Evolutionary conservation across 2,329 filamentous ascomycete species (phyloP), one percentile per base, ranked within the genome.

Genomic region (Fusarium sp.): DNA sequence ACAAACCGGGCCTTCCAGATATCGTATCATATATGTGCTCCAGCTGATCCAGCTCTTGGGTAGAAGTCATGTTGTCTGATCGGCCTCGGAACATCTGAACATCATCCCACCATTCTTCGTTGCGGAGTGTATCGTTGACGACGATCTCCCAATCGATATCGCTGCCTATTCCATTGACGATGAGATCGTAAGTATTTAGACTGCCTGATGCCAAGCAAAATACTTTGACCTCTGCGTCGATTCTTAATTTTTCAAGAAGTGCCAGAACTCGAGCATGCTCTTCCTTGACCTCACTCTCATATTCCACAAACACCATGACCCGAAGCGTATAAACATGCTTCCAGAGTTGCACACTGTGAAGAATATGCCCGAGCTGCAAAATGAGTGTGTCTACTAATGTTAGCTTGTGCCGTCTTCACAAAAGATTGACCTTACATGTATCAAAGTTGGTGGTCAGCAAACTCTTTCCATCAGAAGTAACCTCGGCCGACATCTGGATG

Each of bases 401-500:
- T 29, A 72, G 71, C 35, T 49, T 66, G 23, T 14, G 27, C 29
- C n/a, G 10, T 15, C 5, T 23, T 33, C 25, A 37, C 16, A 19
- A 31, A 18, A 18, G n/a, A 49, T 23, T 14, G 7, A 18, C 81
- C 88, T 82, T 89, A 87, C 94, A 97, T 1, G 94, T 97, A 79
- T 97, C 94, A 79, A 97, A 97, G 73, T 97, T 97, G 1, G 93
- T 96, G 1, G 94, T 97, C 60, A 95, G 81, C 10, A 96, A 86
- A 70, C 86, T 90, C 77, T 90, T 88, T 3, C 86, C 87, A 71
- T 92, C 90, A 3, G 91, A 85, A 2, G 90, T 88, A 38, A 96
- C 88, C 76, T 95, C 93, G 3, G 94, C 94, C 10, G 94, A 95
- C 93, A 97, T 97, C 73, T 97, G 94, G 59, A 97, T 96, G 0